Conservation (phyloP, 768 basidiomycete species). For the Gymnopilus dilepis region DNA sequence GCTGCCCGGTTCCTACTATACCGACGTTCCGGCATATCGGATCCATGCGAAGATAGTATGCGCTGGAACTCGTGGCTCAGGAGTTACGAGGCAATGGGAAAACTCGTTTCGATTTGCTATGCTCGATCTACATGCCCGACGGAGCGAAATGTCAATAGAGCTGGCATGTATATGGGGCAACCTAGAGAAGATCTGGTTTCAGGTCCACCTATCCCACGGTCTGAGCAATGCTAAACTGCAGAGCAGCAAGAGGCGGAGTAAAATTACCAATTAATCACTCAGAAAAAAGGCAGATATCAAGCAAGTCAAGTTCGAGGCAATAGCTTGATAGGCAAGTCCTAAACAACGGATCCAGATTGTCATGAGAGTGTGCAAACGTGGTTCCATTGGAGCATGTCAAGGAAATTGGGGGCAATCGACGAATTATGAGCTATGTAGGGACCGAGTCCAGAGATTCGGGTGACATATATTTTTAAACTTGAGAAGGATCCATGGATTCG, state of each 20-base stretch:
- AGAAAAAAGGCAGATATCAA: constrained; percentile 12
- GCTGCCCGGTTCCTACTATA: constrained; percentile 26
- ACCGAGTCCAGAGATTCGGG: constrained; percentile 33
- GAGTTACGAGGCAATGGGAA: constrained; percentile 30
- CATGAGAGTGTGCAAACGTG: constrained; percentile 18
- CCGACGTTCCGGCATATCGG: constrained; percentile 34
- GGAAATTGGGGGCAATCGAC: constrained; percentile 13
- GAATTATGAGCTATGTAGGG: constrained; percentile 21
- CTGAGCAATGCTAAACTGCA: constrained; percentile 16
- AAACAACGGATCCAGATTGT: constrained; percentile 13
- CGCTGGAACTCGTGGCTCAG: constrained; percentile 27
- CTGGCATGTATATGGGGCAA: constrained; percentile 15
- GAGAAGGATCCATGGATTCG: constrained; percentile 31
- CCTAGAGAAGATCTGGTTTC: constrained; percentile 22
- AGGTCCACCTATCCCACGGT: constrained; percentile 23
- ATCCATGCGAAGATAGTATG: constrained; percentile 30
- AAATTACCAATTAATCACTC: constrained; percentile 13
- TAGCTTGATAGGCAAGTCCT: constrained; percentile 11
- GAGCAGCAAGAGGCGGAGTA: constrained; percentile 11
- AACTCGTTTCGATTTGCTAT: constrained; percentile 28
- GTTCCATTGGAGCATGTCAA: constrained; percentile 20
- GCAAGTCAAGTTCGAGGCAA: constrained; percentile 8
- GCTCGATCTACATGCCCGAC: constrained; percentile 30
- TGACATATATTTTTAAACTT: constrained; percentile 23
- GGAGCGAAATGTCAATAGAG: constrained; percentile 29